Conservation (phyloP, 306 rosid species). For the Aeschynomene evenia region DNA sequence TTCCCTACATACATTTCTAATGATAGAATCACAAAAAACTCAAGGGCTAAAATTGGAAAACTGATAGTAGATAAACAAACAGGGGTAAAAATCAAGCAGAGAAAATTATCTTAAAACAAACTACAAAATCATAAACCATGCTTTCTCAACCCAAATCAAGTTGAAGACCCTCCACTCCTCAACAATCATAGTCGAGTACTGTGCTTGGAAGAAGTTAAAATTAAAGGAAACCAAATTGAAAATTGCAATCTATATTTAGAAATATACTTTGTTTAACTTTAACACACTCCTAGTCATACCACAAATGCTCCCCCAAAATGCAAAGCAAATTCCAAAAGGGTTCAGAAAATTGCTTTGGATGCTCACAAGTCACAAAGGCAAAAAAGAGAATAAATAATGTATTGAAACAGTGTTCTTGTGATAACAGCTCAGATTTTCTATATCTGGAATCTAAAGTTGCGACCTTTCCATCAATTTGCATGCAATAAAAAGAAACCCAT, state of each 20-base stretch:
- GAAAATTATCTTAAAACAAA: neutral
- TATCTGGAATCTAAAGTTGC: constrained; percentile 22
- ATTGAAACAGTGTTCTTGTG: neutral
- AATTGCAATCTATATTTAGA: neutral
- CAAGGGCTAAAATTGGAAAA: neutral
- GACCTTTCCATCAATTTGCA: constrained; percentile 20
- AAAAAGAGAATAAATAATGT: neutral
- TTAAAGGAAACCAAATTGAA: neutral
- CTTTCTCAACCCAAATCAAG: constrained; percentile 6
- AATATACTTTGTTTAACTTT: neutral
- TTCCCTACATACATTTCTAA: neutral
- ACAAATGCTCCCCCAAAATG: constrained; percentile 2
- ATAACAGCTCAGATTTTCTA: neutral
- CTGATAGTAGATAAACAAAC: neutral
- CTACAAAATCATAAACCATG: too few relatives aligned
- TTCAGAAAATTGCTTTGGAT: neutral
- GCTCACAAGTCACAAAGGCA: constrained; percentile 9
- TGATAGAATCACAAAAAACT: neutral
- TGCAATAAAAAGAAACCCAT: constrained; percentile 22
- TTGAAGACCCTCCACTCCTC: constrained; percentile 6
- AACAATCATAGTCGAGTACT: neutral
- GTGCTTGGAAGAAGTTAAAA: neutral
- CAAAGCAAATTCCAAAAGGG: constrained; percentile 10
- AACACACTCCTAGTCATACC: neutral
- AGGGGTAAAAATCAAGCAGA: constrained; percentile 12